These are phyloP conservation scores for Coemansia sp. DNA, from an alignment of 192 early-diverging fungal species.

Conservation along the genomic window DNA sequence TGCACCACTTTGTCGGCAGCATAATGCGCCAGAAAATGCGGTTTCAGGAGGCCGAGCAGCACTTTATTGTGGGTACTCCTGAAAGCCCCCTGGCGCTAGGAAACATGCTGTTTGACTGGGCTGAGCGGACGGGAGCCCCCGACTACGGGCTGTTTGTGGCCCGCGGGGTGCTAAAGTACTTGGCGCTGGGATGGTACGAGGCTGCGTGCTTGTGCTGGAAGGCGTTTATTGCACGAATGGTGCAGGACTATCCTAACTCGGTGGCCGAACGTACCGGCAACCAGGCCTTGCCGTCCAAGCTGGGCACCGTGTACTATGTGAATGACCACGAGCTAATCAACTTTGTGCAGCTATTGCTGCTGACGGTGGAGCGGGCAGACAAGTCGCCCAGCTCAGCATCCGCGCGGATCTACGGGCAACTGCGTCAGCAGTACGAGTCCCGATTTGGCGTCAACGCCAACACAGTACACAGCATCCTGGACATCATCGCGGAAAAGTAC, in stretches of 20 bases:
- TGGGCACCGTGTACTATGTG: slow-evolving; percentile 50
- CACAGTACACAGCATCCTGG: slow-evolving; percentile 30
- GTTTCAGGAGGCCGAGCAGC: slow-evolving; percentile 80
- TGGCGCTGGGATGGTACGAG: slow-evolving; percentile 57
- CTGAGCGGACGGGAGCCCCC: slow-evolving; percentile 51
- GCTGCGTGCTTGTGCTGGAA: slow-evolving; percentile 55
- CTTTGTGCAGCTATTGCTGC: slow-evolving; percentile 64
- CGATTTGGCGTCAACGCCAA: slow-evolving; percentile 38
- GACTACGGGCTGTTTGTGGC: slow-evolving; percentile 77
- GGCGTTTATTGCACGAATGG: slow-evolving; percentile 35
- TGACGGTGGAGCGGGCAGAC: slow-evolving; percentile 61
- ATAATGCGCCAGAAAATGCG: slow-evolving; percentile 58
- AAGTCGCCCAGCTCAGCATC: slow-evolving; percentile 23
- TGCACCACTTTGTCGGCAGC: slow-evolving; percentile 47
- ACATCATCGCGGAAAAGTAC: slow-evolving; percentile 40
- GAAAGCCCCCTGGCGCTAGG: slow-evolving; percentile 76
- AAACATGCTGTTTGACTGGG: slow-evolving; percentile 77
- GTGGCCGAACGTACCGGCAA: slow-evolving; percentile 21
- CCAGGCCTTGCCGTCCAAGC: slow-evolving; percentile 34
- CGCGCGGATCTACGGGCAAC: slow-evolving; percentile 17
- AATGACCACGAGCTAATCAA: slow-evolving; percentile 57
- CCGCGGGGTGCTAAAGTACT: slow-evolving; percentile 77
- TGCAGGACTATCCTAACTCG: slow-evolving; percentile 14
- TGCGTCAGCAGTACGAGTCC: slow-evolving; percentile 32
- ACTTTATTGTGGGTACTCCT: slow-evolving; percentile 79